Evolutionary conservation across 2,329 filamentous ascomycete genomes (phyloP).

Genomic region (Esteya vermicola): DNA sequence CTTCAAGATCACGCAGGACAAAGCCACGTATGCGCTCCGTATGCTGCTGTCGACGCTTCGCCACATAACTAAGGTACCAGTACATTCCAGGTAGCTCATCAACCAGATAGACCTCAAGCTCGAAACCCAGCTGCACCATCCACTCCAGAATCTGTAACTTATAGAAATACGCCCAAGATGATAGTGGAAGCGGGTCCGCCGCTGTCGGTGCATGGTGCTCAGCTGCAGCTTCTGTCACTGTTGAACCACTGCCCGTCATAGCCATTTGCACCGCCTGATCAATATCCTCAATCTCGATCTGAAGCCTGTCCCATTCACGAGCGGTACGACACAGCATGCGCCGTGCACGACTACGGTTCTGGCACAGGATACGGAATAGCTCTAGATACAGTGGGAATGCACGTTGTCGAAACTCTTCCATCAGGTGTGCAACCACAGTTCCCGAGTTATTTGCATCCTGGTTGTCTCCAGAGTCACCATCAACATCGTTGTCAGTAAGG

Average conservation of each 20-base stretch:
- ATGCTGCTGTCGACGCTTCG: constrained; percentile 53
- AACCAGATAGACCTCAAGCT: constrained; percentile 75
- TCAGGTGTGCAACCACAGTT: constrained; percentile 59
- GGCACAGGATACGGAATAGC: constrained; percentile 68
- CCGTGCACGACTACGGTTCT: constrained; percentile 83
- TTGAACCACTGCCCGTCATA: constrained; percentile 42
- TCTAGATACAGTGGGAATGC: constrained; percentile 65
- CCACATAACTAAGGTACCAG: constrained; percentile 68
- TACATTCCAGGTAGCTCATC: constrained; percentile 85
- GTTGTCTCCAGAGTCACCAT: too few species aligned
- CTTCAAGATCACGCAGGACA: constrained; percentile 26
- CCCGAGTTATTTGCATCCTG: too few species aligned
- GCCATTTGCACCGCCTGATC: constrained; percentile 52
- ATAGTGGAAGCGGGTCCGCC: constrained; percentile 49
- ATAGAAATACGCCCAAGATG: constrained; percentile 80
- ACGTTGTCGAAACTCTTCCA: constrained; percentile 53
- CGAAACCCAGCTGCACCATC: constrained; percentile 84
- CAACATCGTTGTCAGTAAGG: constrained; percentile 60
- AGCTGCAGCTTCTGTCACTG: neutral
- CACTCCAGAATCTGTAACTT: constrained; percentile 81
- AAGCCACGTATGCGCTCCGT: constrained; percentile 60
- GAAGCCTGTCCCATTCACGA: constrained; percentile 42
- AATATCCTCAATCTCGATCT: constrained; percentile 66
- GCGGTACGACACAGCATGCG: constrained; percentile 78
- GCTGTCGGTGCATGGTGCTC: neutral